Evolutionary conservation across 2,329 filamentous ascomycete species (phyloP), one percentile per base, ranked within the genome.

Genomic region (Neospermospora avenae): DNA sequence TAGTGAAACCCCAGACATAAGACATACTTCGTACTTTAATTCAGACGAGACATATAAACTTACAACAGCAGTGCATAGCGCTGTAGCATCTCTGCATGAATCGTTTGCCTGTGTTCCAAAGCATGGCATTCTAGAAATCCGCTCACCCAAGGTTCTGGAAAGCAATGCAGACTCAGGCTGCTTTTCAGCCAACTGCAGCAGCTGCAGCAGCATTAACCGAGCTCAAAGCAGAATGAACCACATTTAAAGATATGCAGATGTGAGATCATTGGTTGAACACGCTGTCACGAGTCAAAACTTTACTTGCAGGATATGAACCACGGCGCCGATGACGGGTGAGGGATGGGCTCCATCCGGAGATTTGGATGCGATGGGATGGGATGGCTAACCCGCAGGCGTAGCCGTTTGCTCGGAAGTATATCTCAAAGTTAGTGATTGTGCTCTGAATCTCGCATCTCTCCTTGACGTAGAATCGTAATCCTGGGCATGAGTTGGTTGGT

Each of bases 321-420:
- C 51, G 5, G 22, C 18, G 25, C 22, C 51, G 35, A 42, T 54
- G 51, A 4, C 34, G 25, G 24, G 20, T 28, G 35, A 28, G 51
- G 51, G 51, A 31, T 20, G 49, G 51, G 37, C 51, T 54, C 48
- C 34, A 28, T 54, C 51, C 51, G 34, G 35, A 53, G 49, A 54
- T 54, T 37, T 46, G 22, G 44, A 42, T 14, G 39, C 2, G 39
- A n/a, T 42, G 39, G 16, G 39, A 22, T 42, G 39, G 22, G n/a
- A n/a, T n/a, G n/a, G n/a, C n/a, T n/a, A n/a, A n/a, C n/a, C n/a
- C n/a, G n/a, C n/a, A n/a, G n/a, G n/a, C n/a, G n/a, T n/a, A n/a
- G n/a, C n/a, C n/a, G n/a, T n/a, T n/a, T n/a, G n/a, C n/a, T n/a
- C n/a, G n/a, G n/a, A n/a, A n/a, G n/a, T n/a, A n/a, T n/a, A n/a